A percentile compares a stretch with the other conserved stretches of the same genome.
Conservation (phyloP, 352 stramenopile species). For the Phytophthora litchii region DNA sequence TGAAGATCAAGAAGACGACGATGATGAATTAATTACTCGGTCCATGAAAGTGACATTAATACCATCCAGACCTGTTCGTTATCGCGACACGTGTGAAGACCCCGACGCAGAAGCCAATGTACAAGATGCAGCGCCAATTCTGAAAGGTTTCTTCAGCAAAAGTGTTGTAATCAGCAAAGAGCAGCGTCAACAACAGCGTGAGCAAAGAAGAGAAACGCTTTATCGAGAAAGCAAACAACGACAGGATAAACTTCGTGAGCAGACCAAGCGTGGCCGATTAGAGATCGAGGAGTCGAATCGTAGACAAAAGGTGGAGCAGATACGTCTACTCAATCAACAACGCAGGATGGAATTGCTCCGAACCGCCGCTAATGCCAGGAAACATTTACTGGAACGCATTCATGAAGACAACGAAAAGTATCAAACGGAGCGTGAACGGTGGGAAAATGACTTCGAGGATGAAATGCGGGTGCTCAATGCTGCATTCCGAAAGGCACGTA, state of each 20-base stretch:
- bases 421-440: slow-evolving; percentile 42
- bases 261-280: slow-evolving; percentile 32
- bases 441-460: slow-evolving; percentile 57
- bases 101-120: slow-evolving; percentile 7
- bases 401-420: slow-evolving; percentile 35
- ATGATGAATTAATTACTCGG: slow-evolving; percentile 1
- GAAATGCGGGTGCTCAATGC: slow-evolving; percentile 51
- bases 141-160: slow-evolving; percentile 71
- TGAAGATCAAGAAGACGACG: slow-evolving; percentile 10
- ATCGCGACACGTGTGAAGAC: slow-evolving; percentile 1
- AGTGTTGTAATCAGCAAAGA: slow-evolving; percentile 41
- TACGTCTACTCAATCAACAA: slow-evolving; percentile 48
- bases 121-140: slow-evolving; percentile 44
- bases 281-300: slow-evolving; percentile 25
- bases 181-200: slow-evolving; percentile 45
- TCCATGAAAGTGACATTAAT: slow-evolving; percentile 7
- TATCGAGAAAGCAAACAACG: slow-evolving; percentile 53
- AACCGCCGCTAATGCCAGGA: slow-evolving; percentile 36
- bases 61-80: background rate
- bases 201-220: slow-evolving; percentile 43
- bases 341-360: slow-evolving; percentile 43
- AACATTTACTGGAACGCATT: slow-evolving; percentile 27
- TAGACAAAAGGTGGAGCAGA: slow-evolving; percentile 38
- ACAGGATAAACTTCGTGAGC: slow-evolving; percentile 50
- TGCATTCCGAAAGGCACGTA: slow-evolving; percentile 49